A percentile compares a stretch with the other conserved stretches of the same genome.
Evolutionary conservation across 768 basidiomycete genomes (phyloP).

Genomic region (Artomyces pyxidatus): DNA sequence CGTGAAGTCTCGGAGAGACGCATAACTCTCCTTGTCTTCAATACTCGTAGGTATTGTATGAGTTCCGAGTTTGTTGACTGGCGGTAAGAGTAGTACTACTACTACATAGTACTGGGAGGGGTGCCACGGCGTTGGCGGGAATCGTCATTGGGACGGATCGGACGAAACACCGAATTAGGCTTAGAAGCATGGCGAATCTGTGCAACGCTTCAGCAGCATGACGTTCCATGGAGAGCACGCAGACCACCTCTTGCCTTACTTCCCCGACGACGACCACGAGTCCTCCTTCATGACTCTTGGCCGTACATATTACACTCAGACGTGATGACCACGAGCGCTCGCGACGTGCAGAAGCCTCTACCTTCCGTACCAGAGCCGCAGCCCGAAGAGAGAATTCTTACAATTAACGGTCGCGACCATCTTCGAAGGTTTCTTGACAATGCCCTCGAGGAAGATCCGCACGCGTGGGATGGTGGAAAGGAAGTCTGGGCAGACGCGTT

Average conservation of each 20-base stretch:
- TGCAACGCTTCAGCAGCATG: too few relatives aligned
- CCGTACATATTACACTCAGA: not conserved
- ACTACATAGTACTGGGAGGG: too few relatives aligned
- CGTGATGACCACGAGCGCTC: slow-evolving; percentile 5
- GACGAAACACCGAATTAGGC: too few relatives aligned
- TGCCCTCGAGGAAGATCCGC: slow-evolving; percentile 9
- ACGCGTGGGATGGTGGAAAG: slow-evolving; percentile 5
- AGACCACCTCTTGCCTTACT: not conserved
- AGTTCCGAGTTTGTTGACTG: too few relatives aligned
- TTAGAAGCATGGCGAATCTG: too few relatives aligned
- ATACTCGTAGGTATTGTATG: too few relatives aligned
- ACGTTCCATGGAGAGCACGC: not conserved
- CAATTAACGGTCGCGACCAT: slow-evolving; percentile 8
- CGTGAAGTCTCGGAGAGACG: too few relatives aligned
- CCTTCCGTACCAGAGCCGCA: not conserved
- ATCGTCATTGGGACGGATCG: too few relatives aligned
- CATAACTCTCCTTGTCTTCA: too few relatives aligned
- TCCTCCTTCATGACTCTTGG: not conserved
- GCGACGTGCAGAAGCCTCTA: not conserved
- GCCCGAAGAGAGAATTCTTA: not conserved
- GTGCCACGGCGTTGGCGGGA: too few relatives aligned
- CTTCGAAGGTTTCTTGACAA: slow-evolving; percentile 2
- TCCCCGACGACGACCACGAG: not conserved
- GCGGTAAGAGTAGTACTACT: too few relatives aligned
- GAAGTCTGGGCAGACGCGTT: slow-evolving; percentile 6